Evolutionary conservation across 2,329 filamentous ascomycete genomes (phyloP).

Genomic region (Nemania sp.): DNA sequence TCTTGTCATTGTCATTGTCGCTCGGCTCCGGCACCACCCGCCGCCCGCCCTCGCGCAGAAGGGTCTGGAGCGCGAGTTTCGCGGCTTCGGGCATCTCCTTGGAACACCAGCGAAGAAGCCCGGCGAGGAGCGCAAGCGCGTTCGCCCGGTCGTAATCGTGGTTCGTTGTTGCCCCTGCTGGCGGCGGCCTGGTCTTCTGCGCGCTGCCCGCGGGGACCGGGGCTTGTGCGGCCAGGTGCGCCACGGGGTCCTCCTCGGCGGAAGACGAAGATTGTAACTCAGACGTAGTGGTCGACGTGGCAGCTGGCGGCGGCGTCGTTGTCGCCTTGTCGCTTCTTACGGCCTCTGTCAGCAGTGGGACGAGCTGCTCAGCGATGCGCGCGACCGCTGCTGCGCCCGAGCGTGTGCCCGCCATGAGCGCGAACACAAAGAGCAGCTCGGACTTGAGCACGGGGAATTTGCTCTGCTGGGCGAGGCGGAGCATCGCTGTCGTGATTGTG

Average conservation of each 20-base stretch:
- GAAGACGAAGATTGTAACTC: neutral
- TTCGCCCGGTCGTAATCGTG: conserved; percentile 62
- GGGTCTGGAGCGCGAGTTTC: conserved; percentile 48
- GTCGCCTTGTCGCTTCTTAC: conserved; percentile 50
- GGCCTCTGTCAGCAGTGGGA: conserved; percentile 51
- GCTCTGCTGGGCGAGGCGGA: conserved; percentile 57
- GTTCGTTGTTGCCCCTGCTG: no score
- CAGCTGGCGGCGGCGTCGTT: neutral
- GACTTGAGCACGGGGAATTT: conserved; percentile 63
- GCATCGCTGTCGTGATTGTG: conserved; percentile 47
- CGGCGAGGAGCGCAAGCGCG: conserved; percentile 59
- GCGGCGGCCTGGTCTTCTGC: neutral
- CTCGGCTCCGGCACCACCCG: conserved; percentile 15
- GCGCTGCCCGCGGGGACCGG: conserved; percentile 42
- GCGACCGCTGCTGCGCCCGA: conserved; percentile 54
- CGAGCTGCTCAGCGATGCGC: conserved; percentile 46
- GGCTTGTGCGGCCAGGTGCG: conserved; percentile 51
- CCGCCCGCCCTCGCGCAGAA: conserved; percentile 55
- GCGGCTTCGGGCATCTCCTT: conserved; percentile 46
- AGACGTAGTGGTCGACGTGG: neutral
- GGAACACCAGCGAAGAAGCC: conserved; percentile 53
- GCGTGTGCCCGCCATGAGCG: conserved; percentile 58
- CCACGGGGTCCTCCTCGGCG: conserved; percentile 40
- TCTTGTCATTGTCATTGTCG: no score
- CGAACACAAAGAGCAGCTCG: conserved; percentile 65